phyloP scores from a whole-genome alignment of 305 asterid species.

The Fraxinus latifolia region DNA sequence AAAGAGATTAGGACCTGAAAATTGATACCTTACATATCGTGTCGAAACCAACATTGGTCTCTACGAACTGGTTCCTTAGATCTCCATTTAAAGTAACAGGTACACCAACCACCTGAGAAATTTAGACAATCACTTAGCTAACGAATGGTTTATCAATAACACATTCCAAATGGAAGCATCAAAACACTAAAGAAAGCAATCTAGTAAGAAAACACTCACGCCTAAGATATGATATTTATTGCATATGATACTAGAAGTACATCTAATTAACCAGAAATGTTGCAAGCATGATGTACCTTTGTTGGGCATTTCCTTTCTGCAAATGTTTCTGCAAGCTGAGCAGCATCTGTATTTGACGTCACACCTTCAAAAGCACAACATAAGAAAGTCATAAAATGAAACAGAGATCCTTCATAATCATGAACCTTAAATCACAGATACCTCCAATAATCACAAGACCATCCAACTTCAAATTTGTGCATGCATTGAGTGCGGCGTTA shows the following conservation, averaged over 20 bases:
- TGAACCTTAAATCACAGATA: constrained; percentile 29
- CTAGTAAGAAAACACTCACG: neutral
- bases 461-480: constrained; percentile 76
- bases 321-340: constrained; percentile 95
- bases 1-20: neutral
- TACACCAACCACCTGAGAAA: constrained; percentile 78
- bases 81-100: constrained; percentile 96
- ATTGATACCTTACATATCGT: constrained; percentile 81
- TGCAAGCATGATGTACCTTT: constrained; percentile 37
- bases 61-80: constrained; percentile 90
- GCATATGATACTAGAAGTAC: neutral
- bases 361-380: constrained; percentile 56
- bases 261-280: constrained; percentile 9
- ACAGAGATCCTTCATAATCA: constrained; percentile 16
- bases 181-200: neutral
- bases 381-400: constrained; percentile 23
- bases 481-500: constrained; percentile 75
- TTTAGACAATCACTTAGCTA: constrained; percentile 14
- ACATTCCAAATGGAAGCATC: constrained; percentile 12
- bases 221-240: constrained; percentile 5
- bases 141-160: constrained; percentile 16
- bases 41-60: constrained; percentile 93
- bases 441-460: constrained; percentile 95
- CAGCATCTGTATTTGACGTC: constrained; percentile 93
- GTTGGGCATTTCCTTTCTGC: constrained; percentile 85